Percentiles rank a stretch among this genome's conserved stretches.
Evolutionary conservation across 2,329 filamentous ascomycete genomes (phyloP).

Genomic region (Paraphoma sp.): DNA sequence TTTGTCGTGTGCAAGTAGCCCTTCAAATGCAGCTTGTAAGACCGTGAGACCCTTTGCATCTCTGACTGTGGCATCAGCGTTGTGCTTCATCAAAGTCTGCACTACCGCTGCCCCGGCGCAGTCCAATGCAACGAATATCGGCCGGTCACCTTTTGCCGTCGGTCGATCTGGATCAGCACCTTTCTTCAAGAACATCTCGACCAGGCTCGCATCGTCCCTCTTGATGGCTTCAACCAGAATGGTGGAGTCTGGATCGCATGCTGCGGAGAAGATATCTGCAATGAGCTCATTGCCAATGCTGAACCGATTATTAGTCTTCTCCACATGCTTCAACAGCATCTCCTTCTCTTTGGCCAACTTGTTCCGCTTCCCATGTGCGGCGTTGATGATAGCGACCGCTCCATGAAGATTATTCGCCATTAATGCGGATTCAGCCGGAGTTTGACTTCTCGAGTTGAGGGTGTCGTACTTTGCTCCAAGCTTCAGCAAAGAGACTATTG

Average conservation of each 20-base stretch:
- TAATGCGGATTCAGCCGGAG: constrained; percentile 37
- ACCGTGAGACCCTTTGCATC: constrained; percentile 30
- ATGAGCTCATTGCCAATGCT: constrained; percentile 43
- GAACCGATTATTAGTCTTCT: constrained; percentile 31
- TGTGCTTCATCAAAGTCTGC: constrained; percentile 34
- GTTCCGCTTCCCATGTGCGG: constrained; percentile 31
- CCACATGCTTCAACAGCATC: constrained; percentile 37
- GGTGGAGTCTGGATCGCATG: constrained; percentile 41
- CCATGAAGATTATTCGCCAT: constrained; percentile 34
- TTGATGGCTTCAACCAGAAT: constrained; percentile 43
- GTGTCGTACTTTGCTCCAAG: constrained; percentile 35
- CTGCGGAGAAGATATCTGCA: constrained; percentile 39
- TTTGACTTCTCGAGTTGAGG: constrained; percentile 24
- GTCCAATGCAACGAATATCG: constrained; percentile 38
- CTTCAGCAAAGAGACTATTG: constrained; percentile 32
- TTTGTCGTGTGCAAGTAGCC: constrained; percentile 30
- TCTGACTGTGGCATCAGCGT: constrained; percentile 32
- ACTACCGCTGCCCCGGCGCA: constrained; percentile 33
- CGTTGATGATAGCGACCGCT: constrained; percentile 40
- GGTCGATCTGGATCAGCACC: constrained; percentile 38
- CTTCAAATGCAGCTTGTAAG: constrained; percentile 35
- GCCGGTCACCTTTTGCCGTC: constrained; percentile 27
- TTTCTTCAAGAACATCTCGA: constrained; percentile 38
- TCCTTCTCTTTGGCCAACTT: constrained; percentile 41
- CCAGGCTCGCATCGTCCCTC: constrained; percentile 31